Percentiles rank a stretch among this genome's conserved stretches.
Conservation (phyloP, 140 eudicot species). For the Anethum foeniculum region DNA sequence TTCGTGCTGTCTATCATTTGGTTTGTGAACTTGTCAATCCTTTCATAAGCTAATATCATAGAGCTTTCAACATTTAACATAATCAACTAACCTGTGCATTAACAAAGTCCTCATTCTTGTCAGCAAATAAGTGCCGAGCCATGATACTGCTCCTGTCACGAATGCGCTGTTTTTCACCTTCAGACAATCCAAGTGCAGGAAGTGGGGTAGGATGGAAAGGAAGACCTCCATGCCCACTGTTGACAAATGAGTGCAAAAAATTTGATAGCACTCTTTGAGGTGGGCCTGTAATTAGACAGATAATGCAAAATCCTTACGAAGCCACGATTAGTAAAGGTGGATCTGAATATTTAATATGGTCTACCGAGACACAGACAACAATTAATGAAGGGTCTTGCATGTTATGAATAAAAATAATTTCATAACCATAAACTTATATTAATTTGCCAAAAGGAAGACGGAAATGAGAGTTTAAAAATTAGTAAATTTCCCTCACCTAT, state of each 20-base stretch:
- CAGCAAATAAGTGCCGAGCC: conserved; percentile 96
- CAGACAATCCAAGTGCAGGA: conserved; percentile 79
- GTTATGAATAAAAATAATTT: neutral
- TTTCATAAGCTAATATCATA: neutral
- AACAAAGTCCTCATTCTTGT: conserved; percentile 77
- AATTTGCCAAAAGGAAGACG: neutral
- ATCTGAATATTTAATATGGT: neutral
- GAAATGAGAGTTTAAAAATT: neutral
- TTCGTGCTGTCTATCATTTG: neutral
- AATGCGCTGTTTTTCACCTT: conserved; percentile 87
- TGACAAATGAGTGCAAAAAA: conserved; percentile 80
- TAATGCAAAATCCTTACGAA: neutral
- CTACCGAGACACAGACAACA: neutral
- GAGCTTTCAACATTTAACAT: neutral
- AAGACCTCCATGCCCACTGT: conserved; percentile 64
- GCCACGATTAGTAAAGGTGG: conserved; percentile 3
- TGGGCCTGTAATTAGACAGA: conserved; percentile 53
- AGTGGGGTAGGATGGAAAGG: conserved; percentile 79
- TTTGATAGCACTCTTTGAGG: conserved; percentile 87
- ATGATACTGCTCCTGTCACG: conserved; percentile 94
- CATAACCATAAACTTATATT: neutral
- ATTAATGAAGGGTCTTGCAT: neutral
- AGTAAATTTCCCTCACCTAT: neutral
- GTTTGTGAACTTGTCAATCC: neutral
- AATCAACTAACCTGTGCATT: conserved; percentile 60